Conservation (phyloP, 164 flowering plant species). For the Paratinospora sagittata region DNA sequence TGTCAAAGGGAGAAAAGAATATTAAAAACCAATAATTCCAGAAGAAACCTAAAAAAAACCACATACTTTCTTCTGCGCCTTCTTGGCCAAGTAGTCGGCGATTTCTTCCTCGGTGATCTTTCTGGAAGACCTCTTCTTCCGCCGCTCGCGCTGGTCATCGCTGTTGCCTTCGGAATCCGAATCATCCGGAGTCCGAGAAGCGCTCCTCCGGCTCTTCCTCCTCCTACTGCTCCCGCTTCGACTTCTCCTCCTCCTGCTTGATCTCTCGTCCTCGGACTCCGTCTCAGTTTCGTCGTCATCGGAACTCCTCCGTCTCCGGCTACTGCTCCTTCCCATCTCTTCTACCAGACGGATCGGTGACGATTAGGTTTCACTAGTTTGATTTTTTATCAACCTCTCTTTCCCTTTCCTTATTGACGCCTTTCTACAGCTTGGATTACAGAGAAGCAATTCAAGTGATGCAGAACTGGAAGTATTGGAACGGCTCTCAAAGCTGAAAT, state of each 20-base stretch:
- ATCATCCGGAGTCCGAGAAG: too few relatives aligned
- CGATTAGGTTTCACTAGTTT: too few relatives aligned
- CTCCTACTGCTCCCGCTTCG: constrained; percentile 5
- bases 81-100: constrained; percentile 58
- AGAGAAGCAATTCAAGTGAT: too few relatives aligned
- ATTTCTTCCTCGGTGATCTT: constrained; percentile 63
- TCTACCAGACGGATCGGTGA: background rate
- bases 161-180: too few relatives aligned
- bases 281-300: too few relatives aligned
- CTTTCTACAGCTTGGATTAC: background rate
- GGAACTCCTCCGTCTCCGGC: background rate
- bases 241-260: too few relatives aligned
- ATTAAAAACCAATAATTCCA: background rate
- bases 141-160: constrained; percentile 17
- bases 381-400: background rate
- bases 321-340: background rate
- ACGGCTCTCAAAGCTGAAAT: too few relatives aligned
- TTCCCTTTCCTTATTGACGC: background rate
- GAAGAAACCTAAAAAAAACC: constrained; percentile 1
- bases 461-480: too few relatives aligned
- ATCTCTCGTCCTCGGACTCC: background rate
- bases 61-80: constrained; percentile 72
- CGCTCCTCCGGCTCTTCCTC: background rate
- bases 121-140: constrained; percentile 33
- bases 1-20: too few relatives aligned